phyloP scores from a whole-genome alignment of 2,329 filamentous ascomycete genomes.

The Xylogone sp. region DNA sequence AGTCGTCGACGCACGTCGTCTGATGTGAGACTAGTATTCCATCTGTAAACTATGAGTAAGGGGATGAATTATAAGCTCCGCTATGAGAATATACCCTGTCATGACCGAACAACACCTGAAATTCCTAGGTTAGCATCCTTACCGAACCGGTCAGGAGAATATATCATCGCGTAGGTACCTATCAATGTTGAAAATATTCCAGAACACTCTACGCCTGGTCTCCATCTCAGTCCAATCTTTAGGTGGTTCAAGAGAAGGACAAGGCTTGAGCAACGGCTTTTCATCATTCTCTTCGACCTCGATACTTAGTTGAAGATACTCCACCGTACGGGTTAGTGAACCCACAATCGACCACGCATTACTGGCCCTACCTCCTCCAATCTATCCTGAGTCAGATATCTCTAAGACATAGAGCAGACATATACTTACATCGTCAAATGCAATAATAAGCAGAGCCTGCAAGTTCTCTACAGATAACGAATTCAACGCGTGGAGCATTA shows the following conservation, averaged over 20 bases:
- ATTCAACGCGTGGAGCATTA: slow-evolving; percentile 11
- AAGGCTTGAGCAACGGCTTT: not conserved
- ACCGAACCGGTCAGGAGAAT: not conserved
- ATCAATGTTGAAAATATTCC: not conserved
- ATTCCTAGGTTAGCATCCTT: not conserved
- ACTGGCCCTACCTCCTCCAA: slow-evolving; percentile 17
- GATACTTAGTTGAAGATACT: slow-evolving; percentile 19
- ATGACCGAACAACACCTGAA: slow-evolving; percentile 7
- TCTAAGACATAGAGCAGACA: not conserved
- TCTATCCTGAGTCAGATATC: slow-evolving; percentile 11
- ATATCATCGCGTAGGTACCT: not conserved
- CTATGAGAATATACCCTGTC: slow-evolving; percentile 9
- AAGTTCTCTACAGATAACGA: slow-evolving; percentile 13
- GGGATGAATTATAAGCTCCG: too few species aligned
- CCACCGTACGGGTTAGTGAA: slow-evolving; percentile 26
- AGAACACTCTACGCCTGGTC: not conserved
- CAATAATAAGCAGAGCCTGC: slow-evolving; percentile 18
- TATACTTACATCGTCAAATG: slow-evolving; percentile 19
- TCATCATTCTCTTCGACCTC: not conserved
- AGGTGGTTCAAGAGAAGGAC: not conserved
- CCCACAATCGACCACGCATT: slow-evolving; percentile 29
- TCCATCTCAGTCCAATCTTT: not conserved
- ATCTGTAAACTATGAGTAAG: not conserved
- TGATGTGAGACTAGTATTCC: not conserved
- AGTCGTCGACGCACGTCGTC: not conserved